Evolutionary conservation across 768 basidiomycete species (phyloP), one percentile per base, ranked within the genome.

Genomic region (Trametes cubensis): DNA sequence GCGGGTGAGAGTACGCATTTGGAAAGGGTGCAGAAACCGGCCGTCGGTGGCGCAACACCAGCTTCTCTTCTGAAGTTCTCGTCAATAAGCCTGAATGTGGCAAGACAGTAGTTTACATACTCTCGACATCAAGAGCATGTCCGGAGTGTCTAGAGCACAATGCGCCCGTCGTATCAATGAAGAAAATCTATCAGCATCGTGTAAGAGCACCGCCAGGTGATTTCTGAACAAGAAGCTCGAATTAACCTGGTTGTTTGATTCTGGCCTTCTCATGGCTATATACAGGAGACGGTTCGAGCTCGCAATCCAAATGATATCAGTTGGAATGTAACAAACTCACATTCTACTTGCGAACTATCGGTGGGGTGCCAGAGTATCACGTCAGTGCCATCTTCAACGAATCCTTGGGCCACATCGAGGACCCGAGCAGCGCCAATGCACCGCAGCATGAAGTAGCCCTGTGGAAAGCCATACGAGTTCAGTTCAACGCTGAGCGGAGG

Each of bases 101-200:
- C 14, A 5, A 11, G 14, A n/a, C 10, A 30, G 48, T 13, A 20
- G 28, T n/a, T 1, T 17, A 64, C 75, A 23, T 72, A 88, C 91
- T 83, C 79, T 93, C 85, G 39, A 94, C 74, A 67, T 94, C 92
- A 40, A 94, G 76, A 8, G 91, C 92, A 74, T 93, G 91, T 0
- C 92, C 92, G 17, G 91, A 83, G 4, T 85, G 82, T 66, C 88
- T 82, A 10, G 92, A 90, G 71, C 90, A 94, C 44, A 94, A 74
- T 11, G 85, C 85, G 20, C 92, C 92, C 20, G 84, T 83, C 2
- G 83, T 81, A 71, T 94, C 92, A 55, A 94, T 83, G 76, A 90
- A 94, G 76, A 92, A 94, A 18, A 94, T 89, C 89, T 93, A 42
- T 54, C 20, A 15, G 28, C 48, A 5, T 11, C 14, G 17, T 15